Evolutionary conservation across 176 grass and related monocot species (phyloP).

Genomic region (Carex myosuroides): DNA sequence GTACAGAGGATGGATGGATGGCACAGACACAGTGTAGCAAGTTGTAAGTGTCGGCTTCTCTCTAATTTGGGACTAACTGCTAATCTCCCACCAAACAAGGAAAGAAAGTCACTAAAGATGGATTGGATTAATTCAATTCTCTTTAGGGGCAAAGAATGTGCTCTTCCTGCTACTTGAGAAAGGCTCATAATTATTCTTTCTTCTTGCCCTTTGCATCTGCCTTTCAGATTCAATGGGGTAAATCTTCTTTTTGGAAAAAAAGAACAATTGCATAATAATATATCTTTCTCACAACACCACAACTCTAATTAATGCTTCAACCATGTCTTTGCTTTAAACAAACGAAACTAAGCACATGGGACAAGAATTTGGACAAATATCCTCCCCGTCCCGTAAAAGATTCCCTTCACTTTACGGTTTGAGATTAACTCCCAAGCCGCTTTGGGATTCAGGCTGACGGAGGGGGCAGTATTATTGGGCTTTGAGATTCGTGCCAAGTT

Average conservation of each 20-base stretch:
- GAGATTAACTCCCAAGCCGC: too few relatives aligned
- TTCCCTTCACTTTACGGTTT: too few relatives aligned
- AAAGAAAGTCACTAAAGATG: not conserved
- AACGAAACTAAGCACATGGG: constrained; percentile 2
- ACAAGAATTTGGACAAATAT: too few relatives aligned
- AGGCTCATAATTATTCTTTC: constrained; percentile 20
- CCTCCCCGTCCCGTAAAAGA: too few relatives aligned
- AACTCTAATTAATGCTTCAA: constrained; percentile 7
- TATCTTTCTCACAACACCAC: not conserved
- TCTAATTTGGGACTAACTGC: not conserved
- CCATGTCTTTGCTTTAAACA: not conserved
- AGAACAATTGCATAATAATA: not conserved
- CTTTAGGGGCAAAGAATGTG: constrained; percentile 12
- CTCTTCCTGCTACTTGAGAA: constrained; percentile 8
- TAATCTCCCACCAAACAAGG: not conserved
- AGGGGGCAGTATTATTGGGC: too few relatives aligned
- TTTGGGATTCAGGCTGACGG: too few relatives aligned
- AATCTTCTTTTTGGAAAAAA: constrained; percentile 17
- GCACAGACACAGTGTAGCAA: not conserved
- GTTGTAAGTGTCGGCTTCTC: not conserved
- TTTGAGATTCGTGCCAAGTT: too few relatives aligned
- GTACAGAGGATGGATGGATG: not conserved
- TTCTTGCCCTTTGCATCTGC: constrained; percentile 4
- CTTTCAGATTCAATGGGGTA: constrained; percentile 16
- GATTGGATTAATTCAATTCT: not conserved